Evolutionary conservation across 306 rosid genomes (phyloP).

Genomic region (Geum urbanum): DNA sequence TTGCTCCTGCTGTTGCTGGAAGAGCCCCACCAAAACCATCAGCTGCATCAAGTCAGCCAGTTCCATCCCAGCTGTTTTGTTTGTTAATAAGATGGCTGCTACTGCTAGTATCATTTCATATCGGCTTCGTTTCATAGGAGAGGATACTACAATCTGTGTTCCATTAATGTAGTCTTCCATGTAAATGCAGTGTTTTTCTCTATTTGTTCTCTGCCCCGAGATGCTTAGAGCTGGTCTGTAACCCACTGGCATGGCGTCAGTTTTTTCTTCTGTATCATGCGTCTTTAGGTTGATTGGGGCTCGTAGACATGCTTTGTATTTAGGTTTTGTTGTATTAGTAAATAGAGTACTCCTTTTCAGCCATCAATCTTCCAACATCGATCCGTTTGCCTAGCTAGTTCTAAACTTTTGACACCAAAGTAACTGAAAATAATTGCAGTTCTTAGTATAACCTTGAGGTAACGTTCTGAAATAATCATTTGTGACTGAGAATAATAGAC

Average conservation of each 20-base stretch:
- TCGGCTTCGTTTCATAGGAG: conserved; percentile 27
- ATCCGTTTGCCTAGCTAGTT: too few relatives aligned
- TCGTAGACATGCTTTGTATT: conserved; percentile 21
- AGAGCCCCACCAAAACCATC: conserved; percentile 78
- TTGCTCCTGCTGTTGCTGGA: conserved; percentile 91
- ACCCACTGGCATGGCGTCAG: conserved; percentile 30
- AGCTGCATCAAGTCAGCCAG: conserved; percentile 44
- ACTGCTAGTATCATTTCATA: conserved; percentile 33
- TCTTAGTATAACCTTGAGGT: too few relatives aligned
- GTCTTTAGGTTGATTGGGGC: conserved; percentile 37
- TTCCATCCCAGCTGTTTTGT: neutral
- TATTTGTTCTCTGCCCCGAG: neutral
- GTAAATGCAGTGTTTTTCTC: conserved; percentile 46
- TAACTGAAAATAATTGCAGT: too few relatives aligned
- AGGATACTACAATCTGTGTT: conserved; percentile 14
- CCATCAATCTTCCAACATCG: neutral
- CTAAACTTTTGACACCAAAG: too few relatives aligned
- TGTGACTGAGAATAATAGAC: too few relatives aligned
- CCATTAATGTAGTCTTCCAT: conserved; percentile 40
- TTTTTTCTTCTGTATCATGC: conserved; percentile 20
- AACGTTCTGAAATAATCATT: too few relatives aligned
- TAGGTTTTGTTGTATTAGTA: conserved; percentile 10
- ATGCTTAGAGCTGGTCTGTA: conserved; percentile 34
- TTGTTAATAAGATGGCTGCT: conserved; percentile 31
- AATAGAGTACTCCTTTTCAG: neutral